phyloP scores from a whole-genome alignment of 2,329 filamentous ascomycete species.

The Colletotrichum caudatum region DNA sequence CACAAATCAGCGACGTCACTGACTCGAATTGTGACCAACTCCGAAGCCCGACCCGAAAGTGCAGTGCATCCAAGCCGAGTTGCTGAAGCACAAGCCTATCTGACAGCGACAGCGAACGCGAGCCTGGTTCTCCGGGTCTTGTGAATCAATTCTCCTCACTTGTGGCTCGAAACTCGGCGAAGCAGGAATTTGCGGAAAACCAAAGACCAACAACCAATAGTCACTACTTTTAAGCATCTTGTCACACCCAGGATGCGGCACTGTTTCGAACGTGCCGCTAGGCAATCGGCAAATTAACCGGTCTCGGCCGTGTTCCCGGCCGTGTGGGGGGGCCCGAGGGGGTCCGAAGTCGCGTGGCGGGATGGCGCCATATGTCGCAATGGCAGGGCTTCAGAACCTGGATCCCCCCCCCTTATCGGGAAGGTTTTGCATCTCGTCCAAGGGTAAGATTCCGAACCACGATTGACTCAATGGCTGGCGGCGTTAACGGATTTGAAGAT shows the following conservation, averaged over 20 bases:
- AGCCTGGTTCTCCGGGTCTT: too few species aligned
- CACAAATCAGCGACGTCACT: constrained; percentile 19
- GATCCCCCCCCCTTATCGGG: constrained; percentile 19
- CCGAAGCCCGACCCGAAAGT: constrained; percentile 14
- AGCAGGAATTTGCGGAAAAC: background rate
- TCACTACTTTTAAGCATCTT: background rate
- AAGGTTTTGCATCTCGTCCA: constrained; percentile 11
- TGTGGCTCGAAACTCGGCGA: too few species aligned
- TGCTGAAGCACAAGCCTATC: background rate
- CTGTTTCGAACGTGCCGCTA: too few species aligned
- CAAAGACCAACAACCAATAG: background rate
- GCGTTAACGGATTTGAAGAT: background rate
- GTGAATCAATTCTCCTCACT: background rate
- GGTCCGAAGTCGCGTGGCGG: constrained; percentile 28
- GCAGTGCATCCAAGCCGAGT: background rate
- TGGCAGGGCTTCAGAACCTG: constrained; percentile 29
- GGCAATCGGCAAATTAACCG: constrained; percentile 10
- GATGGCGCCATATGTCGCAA: constrained; percentile 40
- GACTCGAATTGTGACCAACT: constrained; percentile 8
- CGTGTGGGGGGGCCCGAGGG: constrained; percentile 26
- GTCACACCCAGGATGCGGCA: background rate
- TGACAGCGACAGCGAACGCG: background rate
- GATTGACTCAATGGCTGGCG: constrained; percentile 4
- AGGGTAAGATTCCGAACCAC: background rate
- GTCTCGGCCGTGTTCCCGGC: constrained; percentile 16